Evolutionary conservation across 1,139 yeast species (phyloP), one percentile per base, ranked within the genome.

Genomic region (Blastobotrys persicus): DNA sequence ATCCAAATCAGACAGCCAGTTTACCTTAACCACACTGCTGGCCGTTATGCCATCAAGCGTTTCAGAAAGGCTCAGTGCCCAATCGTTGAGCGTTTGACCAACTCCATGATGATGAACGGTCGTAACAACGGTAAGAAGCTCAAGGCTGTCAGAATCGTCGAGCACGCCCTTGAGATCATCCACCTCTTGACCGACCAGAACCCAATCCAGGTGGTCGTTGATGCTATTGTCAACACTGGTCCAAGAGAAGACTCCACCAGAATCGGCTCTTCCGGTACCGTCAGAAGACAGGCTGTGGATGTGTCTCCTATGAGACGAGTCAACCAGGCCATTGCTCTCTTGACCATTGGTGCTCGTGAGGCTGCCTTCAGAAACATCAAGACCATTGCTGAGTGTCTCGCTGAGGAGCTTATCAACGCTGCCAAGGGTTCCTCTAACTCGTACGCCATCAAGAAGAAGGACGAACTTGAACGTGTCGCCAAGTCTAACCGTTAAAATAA

Each of bases 191-290:
- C 98, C 69, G 99, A 92, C 78, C 94, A 85, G 78, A 94, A 94
- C 96, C 99, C 99, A 74, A 77, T 94, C 78, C 99, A 94, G 83
- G 96, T 94, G 72, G 81, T 92, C 71, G 97, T 94, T 77, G 99
- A 94, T 71, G 99, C 98, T 69, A 86, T 94, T 73, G 91, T 89
- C 80, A 94, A 94, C 96, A 88, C 97, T 67, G 99, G 99, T 78
- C 95, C 98, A 78, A 89, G 98, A 84, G 99, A 94, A 84, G 99
- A 94, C 80, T 88, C 98, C 72, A 94, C 99, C 83, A 91, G 98
- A 88, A 92, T 94, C 70, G 99, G 99, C 80, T 91, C 98, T 73
- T 91, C 98, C 71, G 98, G 98, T 86, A 88, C 98, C 73, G 99
- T 95, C 70, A 92, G 98, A 86, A 89, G 99, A 86, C 98, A 94